Base-by-base conservation (phyloP, 495 filamentous ascomycete species). In the Aspergillus sclerotioniger region DNA sequence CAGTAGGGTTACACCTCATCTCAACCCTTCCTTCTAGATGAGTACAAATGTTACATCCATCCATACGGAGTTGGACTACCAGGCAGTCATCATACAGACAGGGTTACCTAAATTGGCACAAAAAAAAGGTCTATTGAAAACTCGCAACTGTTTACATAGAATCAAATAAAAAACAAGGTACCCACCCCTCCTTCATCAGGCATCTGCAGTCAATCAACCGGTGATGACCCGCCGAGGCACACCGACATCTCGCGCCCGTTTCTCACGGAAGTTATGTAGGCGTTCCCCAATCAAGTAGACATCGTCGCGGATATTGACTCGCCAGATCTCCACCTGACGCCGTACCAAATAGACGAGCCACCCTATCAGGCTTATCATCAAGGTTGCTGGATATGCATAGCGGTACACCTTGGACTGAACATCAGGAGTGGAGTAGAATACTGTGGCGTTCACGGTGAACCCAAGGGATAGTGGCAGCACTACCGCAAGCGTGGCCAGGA, bases 231-330 rank as follows among this genome's bases (percentile, higher is more conserved):
- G 71, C 35, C 71, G 66, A 44, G 72, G 64, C 3, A 75, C 74
- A 35, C 74, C 75, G 6, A 76, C 75, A 56, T 79, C 73, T 46
- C 67, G 69, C 15, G 71, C 70, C 45, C 72, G 67, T 44, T 76
- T 77, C 57, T 87, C 91, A 2, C 90, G 89, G 73, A 94, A 94
- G 68, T 97, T 97, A 68, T 97, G 93, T 60, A 99, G 74, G 32
- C 92, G 77, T 75, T 98, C 92, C 2, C 94, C 94, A 65, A 97
- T 94, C 60, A 98, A 75, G 66, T 98, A 99, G 8, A 96, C 93
- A 72, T 99, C 94, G 67, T 99, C 94, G 32, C 88, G 76, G 49
- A 99, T 91, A 61, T 84, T 84, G 65, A 84, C 80, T 67, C 89
- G 84, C 94, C 94, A 98, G 43, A 81, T 76, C 21, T 84, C 82